Evolutionary conservation across 306 rosid genomes (phyloP), one percentile per base, ranked within the genome.

Genomic region (Astragalus membranaceus): DNA sequence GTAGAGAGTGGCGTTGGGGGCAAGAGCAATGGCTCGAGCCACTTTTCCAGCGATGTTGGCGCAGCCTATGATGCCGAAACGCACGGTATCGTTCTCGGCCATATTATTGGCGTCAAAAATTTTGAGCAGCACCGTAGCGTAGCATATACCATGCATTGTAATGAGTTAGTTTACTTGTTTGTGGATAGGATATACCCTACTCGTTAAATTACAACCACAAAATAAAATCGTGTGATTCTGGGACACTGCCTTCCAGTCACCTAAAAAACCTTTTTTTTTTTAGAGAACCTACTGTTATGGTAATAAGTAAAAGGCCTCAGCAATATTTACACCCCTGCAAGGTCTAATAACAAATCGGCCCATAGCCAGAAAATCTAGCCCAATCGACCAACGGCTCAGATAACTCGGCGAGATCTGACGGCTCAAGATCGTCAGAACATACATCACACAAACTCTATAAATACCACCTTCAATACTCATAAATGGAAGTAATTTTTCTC

Each of bases 41-140:
- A 89, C 70, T 72, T 92, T 89, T 37, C 88, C 53, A 20, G 96
- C 96, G 55, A 92, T 87, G 3, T 51, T 13, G 35, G 94, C 96
- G 65, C 97, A 88, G 60, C 96, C 96, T 29, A 85, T 7, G 42
- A 91, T 80, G 13, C 89, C 96, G 14, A 87, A 87, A 43, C 87
- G 91, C 32, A 87, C 76, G 4, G 78, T 79, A 11, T 76, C 4
- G 1, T 48, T 59, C 15, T 79, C 77, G 0, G 60, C 44, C 94
- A 85, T 84, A 6, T 36, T 49, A 0, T 13, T 8, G 35, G 47
- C 8, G 9, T 16, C 13, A 2, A 32, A 17, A 39, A 23, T 39
- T 69, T 51, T 50, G 41, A 42, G 8, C 5, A 12, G 37, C 6
- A 39, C 2, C 12, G n/a, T 1, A 20, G 7, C 26, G 16, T 36